A percentile compares a stretch with the other conserved stretches of the same genome.
Evolutionary conservation across 306 rosid species (phyloP).

Genomic region (Dryas alaskensis): DNA sequence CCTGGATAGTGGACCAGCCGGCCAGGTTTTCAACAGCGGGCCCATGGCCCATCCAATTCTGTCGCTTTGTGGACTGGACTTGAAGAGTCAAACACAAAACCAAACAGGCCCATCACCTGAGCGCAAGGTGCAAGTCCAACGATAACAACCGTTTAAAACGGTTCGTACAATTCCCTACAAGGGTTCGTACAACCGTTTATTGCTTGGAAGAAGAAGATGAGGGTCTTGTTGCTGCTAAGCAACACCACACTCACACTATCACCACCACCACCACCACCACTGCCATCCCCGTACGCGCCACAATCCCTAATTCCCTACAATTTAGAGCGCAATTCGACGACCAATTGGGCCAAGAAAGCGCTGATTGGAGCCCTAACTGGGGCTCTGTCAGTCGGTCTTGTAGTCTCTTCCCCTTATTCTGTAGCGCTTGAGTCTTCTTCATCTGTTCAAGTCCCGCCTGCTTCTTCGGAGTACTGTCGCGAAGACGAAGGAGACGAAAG

Average conservation of each 20-base stretch:
- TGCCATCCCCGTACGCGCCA: not conserved
- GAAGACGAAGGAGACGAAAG: constrained; percentile 34
- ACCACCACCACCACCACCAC: constrained; percentile 6
- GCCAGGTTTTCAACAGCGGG: not conserved
- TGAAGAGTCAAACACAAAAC: not conserved
- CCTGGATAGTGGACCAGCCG: not conserved
- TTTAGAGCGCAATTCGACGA: constrained; percentile 4
- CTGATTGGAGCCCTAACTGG: constrained; percentile 42
- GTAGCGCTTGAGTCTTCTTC: constrained; percentile 34
- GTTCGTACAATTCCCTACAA: no score
- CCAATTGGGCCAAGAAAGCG: constrained; percentile 30
- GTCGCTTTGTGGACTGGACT: not conserved
- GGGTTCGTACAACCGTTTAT: no score
- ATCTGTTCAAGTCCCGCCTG: not conserved
- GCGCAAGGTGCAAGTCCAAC: not conserved
- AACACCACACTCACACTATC: constrained; percentile 29
- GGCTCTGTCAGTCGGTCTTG: constrained; percentile 43
- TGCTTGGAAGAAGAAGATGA: constrained; percentile 35
- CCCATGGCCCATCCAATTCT: not conserved
- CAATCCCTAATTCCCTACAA: constrained; percentile 25
- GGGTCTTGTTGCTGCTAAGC: constrained; percentile 30
- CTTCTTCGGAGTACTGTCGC: constrained; percentile 43
- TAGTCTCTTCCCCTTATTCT: constrained; percentile 38
- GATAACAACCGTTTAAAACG: not conserved
- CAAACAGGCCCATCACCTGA: not conserved